Conservation (phyloP, 306 rosid genomes). For the Cucurbita argyrosperma region DNA sequence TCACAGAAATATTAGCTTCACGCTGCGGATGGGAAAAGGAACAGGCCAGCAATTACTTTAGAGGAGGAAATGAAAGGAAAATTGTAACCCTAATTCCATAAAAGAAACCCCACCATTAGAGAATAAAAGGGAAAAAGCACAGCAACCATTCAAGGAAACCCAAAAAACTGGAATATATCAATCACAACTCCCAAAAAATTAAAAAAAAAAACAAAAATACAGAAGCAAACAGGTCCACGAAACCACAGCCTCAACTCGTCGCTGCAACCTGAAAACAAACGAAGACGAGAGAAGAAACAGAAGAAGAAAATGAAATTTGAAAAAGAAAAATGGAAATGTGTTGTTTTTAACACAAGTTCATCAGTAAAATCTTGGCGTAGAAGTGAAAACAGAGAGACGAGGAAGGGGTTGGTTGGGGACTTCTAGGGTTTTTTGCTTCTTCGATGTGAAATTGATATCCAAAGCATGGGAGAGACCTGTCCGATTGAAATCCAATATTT, state of each 20-base stretch:
- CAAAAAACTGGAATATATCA: constrained; percentile 3
- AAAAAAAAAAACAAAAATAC: neutral
- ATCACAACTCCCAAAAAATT: neutral
- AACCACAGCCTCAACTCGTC: neutral
- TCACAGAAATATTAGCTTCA: constrained; percentile 25
- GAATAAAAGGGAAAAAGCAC: neutral
- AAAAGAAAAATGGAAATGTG: constrained; percentile 3
- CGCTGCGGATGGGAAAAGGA: neutral
- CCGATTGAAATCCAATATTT: neutral
- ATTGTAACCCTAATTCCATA: constrained; percentile 68
- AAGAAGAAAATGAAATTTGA: neutral
- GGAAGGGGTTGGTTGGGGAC: neutral
- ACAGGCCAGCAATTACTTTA: constrained; percentile 1
- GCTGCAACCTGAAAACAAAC: constrained; percentile 3
- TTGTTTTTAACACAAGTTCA: neutral
- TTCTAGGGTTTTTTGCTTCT: constrained; percentile 5
- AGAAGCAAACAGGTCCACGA: neutral
- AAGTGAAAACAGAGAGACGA: neutral
- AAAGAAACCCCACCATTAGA: constrained; percentile 34
- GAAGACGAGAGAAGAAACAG: neutral
- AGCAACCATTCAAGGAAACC: constrained; percentile 11
- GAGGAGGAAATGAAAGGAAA: neutral
- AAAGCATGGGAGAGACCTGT: neutral
- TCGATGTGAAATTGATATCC: neutral
- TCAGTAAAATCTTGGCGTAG: neutral